Conservation (phyloP, 495 filamentous ascomycete genomes). For the Talaromyces proteolyticus region DNA sequence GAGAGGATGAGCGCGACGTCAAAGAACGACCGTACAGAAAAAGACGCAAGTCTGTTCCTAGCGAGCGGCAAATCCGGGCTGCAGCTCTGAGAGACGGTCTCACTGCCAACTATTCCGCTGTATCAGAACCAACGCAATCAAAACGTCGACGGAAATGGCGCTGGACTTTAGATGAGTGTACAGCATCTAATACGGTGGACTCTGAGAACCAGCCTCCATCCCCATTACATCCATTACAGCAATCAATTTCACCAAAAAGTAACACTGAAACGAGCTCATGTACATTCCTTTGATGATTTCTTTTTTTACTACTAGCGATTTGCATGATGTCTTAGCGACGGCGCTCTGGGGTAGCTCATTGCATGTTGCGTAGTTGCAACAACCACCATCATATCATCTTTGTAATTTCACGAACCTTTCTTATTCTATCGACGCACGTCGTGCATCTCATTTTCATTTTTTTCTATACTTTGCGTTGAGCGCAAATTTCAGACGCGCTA, state of each 20-base stretch:
- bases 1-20: constrained; percentile 26
- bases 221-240: too few relatives aligned
- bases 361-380: too few relatives aligned
- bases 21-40: constrained; percentile 20
- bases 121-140: constrained; percentile 39
- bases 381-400: too few relatives aligned
- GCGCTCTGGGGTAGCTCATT: background rate
- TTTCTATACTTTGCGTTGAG: too few relatives aligned
- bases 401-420: too few relatives aligned
- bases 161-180: constrained; percentile 43
- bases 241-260: too few relatives aligned
- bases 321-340: background rate
- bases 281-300: too few relatives aligned
- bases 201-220: background rate
- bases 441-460: too few relatives aligned
- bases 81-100: constrained; percentile 35
- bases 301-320: background rate
- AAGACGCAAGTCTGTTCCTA: constrained; percentile 30
- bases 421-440: too few relatives aligned
- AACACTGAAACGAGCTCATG: too few relatives aligned
- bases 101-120: constrained; percentile 24
- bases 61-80: constrained; percentile 35
- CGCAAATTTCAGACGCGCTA: too few relatives aligned
- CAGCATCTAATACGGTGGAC: too few relatives aligned
- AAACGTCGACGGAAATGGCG: constrained; percentile 51